These are phyloP conservation scores for Brassica hybrid DNA, from an alignment of 441 rosid species.

Conservation along the genomic window DNA sequence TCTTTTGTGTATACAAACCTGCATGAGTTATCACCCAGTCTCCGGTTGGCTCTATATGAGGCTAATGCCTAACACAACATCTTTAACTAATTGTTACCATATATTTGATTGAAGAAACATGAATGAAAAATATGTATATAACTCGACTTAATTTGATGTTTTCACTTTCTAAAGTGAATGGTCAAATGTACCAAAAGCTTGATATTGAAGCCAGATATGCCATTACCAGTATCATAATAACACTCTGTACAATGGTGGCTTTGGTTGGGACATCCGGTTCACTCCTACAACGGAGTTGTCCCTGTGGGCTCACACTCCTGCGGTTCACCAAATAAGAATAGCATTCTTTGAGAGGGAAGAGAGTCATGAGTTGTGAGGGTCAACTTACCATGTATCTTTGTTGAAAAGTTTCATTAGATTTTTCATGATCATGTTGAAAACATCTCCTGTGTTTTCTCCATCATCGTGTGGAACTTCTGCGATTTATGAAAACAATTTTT, in stretches of 20 bases:
- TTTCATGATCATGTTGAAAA: conserved; percentile 73
- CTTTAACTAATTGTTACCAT: too few species aligned
- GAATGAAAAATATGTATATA: too few species aligned
- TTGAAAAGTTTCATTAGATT: conserved; percentile 71
- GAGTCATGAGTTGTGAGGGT: background rate
- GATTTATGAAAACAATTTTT: conserved; percentile 12
- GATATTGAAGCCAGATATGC: too few species aligned
- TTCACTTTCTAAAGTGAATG: too few species aligned
- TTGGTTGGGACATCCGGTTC: conserved; percentile 81
- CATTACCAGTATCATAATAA: background rate
- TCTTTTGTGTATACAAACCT: conserved; percentile 33
- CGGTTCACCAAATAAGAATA: conserved; percentile 8
- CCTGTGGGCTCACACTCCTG: conserved; percentile 92
- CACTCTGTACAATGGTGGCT: conserved; percentile 55
- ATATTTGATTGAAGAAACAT: too few species aligned
- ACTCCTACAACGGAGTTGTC: conserved; percentile 63
- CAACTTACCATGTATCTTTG: conserved; percentile 68
- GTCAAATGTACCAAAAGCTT: too few species aligned
- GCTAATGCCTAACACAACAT: too few species aligned
- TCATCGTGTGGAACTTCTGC: conserved; percentile 72
- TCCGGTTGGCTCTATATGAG: too few species aligned
- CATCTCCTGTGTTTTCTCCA: conserved; percentile 68
- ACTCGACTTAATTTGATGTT: too few species aligned
- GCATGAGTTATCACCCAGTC: background rate
- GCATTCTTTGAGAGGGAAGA: background rate